Base-by-base conservation (phyloP, 2,329 filamentous ascomycete genomes). In the Dactylellina haptotyla region DNA sequence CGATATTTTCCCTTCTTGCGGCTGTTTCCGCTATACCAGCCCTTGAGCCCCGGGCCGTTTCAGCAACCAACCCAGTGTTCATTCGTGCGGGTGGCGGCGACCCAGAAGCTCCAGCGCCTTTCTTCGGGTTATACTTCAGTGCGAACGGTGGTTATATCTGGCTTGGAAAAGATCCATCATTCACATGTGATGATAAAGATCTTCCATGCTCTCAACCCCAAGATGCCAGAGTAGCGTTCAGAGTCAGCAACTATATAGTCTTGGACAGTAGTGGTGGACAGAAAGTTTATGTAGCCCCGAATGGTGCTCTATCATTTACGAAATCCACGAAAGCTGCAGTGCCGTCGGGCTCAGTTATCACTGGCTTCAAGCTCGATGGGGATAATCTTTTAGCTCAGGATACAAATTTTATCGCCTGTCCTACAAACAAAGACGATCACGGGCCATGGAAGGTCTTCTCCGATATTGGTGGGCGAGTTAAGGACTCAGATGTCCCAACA, bases 251-350 rank as follows among this genome's bases (percentile, higher is more conserved):
- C 10, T 50, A 28, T 18, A 30, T 50, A 12, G 14, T 64, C 5
- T 41, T 64, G 16, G 39, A 64, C 8, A 45, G 43, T 5, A 14
- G 18, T 18, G 23, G 26, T 45, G 88, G 88, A 26, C 88, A 90
- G 77, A 80, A 83, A 66, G 83, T 89, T 76, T 90, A 87, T 79
- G 82, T 90, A 62, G 81, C 80, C 2, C 81, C 84, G 2, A 79
- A 83, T 23, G 88, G 88, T 5, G 81, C 83, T 10, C 79, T 90
- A 64, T 82, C 82, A 58, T 90, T 85, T 80, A 86, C 87, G 0
- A 73, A 77, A 16, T 82, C 87, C 0, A 86, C 89, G 80, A 87
- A 85, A 0, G 80, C 79, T 0, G 80, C 77, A 59, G 83, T 84
- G 2, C 86, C 87, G 0, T 71, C 79, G 0, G 87, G 86, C 6